phyloP scores from a whole-genome alignment of 805 yeast genomes.

The Ogataea ganodermae region DNA sequence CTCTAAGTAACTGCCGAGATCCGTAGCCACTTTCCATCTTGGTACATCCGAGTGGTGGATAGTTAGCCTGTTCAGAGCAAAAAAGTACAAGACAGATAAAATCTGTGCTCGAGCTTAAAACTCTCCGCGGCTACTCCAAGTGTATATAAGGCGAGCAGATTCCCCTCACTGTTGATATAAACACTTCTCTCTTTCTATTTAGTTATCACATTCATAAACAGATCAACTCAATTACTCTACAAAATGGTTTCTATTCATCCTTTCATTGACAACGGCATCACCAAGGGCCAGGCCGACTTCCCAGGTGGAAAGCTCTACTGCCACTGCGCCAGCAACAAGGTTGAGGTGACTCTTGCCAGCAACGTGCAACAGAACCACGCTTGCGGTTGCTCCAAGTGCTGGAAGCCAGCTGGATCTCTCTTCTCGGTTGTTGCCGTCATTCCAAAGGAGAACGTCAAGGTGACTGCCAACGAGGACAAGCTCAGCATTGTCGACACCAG shows the following conservation, averaged over 20 bases:
- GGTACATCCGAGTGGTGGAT: neutral
- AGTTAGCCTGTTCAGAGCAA: slow-evolving; percentile 6
- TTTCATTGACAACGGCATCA: slow-evolving; percentile 11
- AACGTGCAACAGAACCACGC: slow-evolving; percentile 16
- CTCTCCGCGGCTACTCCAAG: neutral
- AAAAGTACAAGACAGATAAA: neutral
- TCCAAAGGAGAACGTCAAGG: slow-evolving; percentile 13
- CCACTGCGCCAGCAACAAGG: slow-evolving; percentile 12
- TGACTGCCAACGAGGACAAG: slow-evolving; percentile 12
- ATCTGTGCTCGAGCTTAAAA: neutral
- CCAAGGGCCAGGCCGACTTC: slow-evolving; percentile 12
- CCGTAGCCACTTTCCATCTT: neutral
- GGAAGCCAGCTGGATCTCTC: slow-evolving; percentile 12
- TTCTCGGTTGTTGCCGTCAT: slow-evolving; percentile 15
- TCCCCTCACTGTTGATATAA: neutral
- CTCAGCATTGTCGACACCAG: slow-evolving; percentile 9
- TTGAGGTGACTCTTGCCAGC: slow-evolving; percentile 12
- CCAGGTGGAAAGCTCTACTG: slow-evolving; percentile 15
- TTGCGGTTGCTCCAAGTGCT: slow-evolving; percentile 16
- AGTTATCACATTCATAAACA: neutral
- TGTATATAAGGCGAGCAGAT: neutral
- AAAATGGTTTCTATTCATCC: slow-evolving; percentile 12
- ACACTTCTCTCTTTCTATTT: neutral
- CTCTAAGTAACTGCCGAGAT: neutral
- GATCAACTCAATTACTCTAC: neutral